Evolutionary conservation across 768 basidiomycete genomes (phyloP), one percentile per base, ranked within the genome.

Genomic region (Mycena venus): DNA sequence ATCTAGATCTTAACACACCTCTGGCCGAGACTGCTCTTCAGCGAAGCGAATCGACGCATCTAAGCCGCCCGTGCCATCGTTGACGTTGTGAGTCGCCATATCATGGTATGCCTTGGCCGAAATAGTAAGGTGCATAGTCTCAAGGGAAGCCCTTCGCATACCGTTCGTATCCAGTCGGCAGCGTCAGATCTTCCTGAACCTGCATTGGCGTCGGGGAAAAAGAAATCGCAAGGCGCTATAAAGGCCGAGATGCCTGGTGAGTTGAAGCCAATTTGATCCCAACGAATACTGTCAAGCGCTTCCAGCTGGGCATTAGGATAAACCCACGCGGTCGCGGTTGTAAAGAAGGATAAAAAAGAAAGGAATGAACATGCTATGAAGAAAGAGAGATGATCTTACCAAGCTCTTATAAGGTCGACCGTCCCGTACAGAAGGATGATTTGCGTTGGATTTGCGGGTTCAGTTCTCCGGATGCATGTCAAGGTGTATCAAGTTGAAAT

Each of bases 281-380:
- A 68, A 9, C 66, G 53, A 14, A 23, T 8, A 6, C 25, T 17
- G 25, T 68, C 66, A 2, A 68, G 55, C 0, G 53, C 55, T 8
- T 68, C 66, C 15, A 68, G 66, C 55, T 68, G 51, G 4, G 66
- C 53, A 25, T 55, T 56, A 9, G 66, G 66, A 25, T 38, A 68
- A 3, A 44, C 15, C 25, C 55, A 58, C 11, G 29, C 66, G 27
- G 21, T 44, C 15, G 55, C 40, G 19, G 38, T 40, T 17, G 14
- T 25, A 25, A 65, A n/a, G 21, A 21, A 23, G 29, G 1, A n/a
- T 2, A 8, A 25, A 15, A n/a, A 63, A 27, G 1, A 56, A 31
- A 32, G 55, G 55, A 56, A 56, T 7, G 55, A 56, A 29, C 55
- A 56, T 56, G 29, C 15, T 56, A 9, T 7, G 23, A n/a, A 44